Evolutionary conservation across 1,284 basidiomycete species (phyloP), one percentile per base, ranked within the genome.

Genomic region (Coniophora puteana): DNA sequence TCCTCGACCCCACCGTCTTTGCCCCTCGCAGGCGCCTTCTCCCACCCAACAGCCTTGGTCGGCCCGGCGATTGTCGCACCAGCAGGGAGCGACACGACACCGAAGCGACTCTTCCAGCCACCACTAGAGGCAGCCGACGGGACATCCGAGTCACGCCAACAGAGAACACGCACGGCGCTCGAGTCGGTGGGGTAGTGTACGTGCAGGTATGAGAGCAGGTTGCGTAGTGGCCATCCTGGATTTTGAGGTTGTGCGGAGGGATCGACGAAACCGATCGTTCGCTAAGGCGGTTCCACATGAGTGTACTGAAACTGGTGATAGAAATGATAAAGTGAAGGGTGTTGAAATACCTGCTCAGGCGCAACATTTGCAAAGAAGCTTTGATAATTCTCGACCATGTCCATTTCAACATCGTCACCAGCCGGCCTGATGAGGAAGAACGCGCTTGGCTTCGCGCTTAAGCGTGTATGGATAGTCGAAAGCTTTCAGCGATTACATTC

Each of bases 181-280:
- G 74, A 67, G 4, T 63, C 62, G 13, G 77, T 59, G 1, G 72
- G 73, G 50, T 85, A 72, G 10, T 74, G 63, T 6, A 71, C 67
- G 18, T 74, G 71, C 13, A 97, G 78, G 63, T 86, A 93, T 21
- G 87, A 80, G 11, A 99, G 81, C 29, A 95, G 73, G 55, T 98
- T 99, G 29, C 95, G 85, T 5, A 98, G 71, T 0, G 92, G 90
- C 95, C 96, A 99, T 14, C 95, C 95, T 0, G 93, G 92, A 47
- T 88, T 85, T 1, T 76, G 61, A 0, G 80, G 68, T 26, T 79
- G 70, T 0, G 90, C 80, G 0, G 93, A 96, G 0, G 95, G 91
- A 58, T 99, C 95, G 35, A 91, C 61, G 63, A 98, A 95, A 3
- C 72, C 80, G 11, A 96, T 61, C 2, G 76, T 71, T 41, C 74